These are phyloP conservation scores for Paramecium pentaurelia DNA, from an alignment of 73 alveolate genomes.

Conservation along the genomic window DNA sequence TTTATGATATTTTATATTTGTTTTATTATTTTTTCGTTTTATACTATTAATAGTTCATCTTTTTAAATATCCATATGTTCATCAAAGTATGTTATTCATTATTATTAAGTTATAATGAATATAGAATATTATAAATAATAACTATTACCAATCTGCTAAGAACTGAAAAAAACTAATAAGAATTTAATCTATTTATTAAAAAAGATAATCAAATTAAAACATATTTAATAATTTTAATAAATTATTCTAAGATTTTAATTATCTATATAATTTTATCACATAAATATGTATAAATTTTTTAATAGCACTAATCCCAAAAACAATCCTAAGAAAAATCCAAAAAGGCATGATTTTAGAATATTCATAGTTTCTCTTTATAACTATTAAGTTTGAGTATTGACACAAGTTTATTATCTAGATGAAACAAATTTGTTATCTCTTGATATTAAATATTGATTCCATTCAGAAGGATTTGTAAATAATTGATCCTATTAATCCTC, in stretches of 20 bases:
- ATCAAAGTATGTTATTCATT: too few relatives aligned
- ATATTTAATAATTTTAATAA: too few relatives aligned
- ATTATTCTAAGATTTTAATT: not conserved
- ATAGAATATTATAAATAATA: too few relatives aligned
- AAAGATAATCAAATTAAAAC: too few relatives aligned
- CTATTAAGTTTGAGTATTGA: not conserved
- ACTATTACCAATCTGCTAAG: too few relatives aligned
- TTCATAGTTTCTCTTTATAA: not conserved
- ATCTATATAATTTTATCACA: not conserved
- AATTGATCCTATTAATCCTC: not conserved
- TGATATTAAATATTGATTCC: not conserved
- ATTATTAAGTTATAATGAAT: too few relatives aligned
- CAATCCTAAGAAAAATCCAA: not conserved
- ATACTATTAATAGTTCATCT: not conserved
- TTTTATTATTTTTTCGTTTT: not conserved
- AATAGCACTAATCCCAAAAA: not conserved
- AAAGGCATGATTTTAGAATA: not conserved
- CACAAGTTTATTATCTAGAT: not conserved
- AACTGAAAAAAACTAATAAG: too few relatives aligned
- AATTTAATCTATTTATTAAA: too few relatives aligned
- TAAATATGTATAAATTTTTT: not conserved
- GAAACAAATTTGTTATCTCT: not conserved
- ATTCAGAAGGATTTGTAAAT: not conserved
- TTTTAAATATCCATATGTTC: too few relatives aligned
- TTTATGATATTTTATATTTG: not conserved